Percentiles rank a stretch among this genome's conserved stretches.
phyloP scores from a whole-genome alignment of 306 rosid species.

The Malus sylvestris region DNA sequence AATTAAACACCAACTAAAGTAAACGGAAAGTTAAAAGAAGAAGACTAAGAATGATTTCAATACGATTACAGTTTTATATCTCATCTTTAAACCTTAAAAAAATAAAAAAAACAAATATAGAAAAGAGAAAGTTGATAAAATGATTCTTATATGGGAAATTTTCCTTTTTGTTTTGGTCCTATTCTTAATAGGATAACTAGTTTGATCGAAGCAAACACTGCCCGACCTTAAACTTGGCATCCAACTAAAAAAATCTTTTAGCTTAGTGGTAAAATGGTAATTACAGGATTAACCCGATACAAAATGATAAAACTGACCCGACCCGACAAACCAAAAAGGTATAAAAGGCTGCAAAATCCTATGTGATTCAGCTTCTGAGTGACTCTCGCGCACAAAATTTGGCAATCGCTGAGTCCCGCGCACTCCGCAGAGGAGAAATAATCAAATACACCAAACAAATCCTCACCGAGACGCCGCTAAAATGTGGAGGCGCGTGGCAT shows the following conservation, averaged over 20 bases:
- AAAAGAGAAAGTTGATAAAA: too few relatives aligned
- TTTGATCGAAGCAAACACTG: background rate
- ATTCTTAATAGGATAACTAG: background rate
- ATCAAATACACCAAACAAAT: background rate
- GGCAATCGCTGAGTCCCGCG: background rate
- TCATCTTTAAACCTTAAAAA: too few relatives aligned
- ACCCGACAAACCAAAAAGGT: background rate
- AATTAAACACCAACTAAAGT: too few relatives aligned
- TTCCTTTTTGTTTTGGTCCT: background rate
- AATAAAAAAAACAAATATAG: too few relatives aligned
- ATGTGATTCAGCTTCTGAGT: background rate
- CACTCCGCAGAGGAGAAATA: background rate
- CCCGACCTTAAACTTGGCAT: background rate
- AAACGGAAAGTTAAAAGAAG: too few relatives aligned
- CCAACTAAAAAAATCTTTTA: background rate
- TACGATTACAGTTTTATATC: too few relatives aligned
- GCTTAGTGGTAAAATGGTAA: background rate
- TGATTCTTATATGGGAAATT: too few relatives aligned
- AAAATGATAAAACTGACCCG: background rate
- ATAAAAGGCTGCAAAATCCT: background rate
- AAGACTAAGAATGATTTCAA: too few relatives aligned
- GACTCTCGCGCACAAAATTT: background rate
- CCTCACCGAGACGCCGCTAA: background rate
- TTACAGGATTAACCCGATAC: background rate
- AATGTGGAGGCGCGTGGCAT: slow-evolving; percentile 28